These are phyloP conservation scores for Colletotrichum simmondsii DNA, from an alignment of 2,329 filamentous ascomycete genomes.

Conservation along the genomic window DNA sequence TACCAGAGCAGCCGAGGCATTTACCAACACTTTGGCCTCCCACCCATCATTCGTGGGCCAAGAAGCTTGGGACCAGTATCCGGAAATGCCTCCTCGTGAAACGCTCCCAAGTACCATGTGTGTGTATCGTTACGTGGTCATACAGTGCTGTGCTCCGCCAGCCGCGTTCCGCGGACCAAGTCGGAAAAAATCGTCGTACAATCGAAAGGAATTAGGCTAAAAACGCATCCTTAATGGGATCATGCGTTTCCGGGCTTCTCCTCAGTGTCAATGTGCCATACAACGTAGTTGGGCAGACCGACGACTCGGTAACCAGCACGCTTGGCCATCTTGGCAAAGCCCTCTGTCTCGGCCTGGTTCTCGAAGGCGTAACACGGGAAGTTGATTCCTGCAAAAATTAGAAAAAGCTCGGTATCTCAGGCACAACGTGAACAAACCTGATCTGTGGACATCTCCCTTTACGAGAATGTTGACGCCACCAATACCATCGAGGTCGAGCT, in stretches of 20 bases:
- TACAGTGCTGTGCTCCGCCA: conserved; percentile 34
- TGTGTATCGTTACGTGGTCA: conserved; percentile 34
- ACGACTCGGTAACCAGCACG: conserved; percentile 92
- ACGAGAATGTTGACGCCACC: conserved; percentile 98
- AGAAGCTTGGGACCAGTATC: conserved; percentile 24
- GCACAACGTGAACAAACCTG: conserved; percentile 68
- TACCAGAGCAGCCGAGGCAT: conserved; percentile 8
- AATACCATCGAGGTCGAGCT: conserved; percentile 93
- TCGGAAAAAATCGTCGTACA: conserved; percentile 33
- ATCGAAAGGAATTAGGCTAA: conserved; percentile 24
- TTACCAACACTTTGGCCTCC: conserved; percentile 12
- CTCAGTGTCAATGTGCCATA: conserved; percentile 98
- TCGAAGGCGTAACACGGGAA: conserved; percentile 97
- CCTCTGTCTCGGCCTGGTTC: conserved; percentile 98
- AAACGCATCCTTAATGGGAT: conserved; percentile 18
- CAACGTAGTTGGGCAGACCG: conserved; percentile 95
- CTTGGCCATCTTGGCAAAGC: conserved; percentile 99
- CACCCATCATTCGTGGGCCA: conserved; percentile 14
- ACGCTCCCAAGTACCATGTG: conserved; percentile 26
- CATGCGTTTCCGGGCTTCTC: conserved; percentile 88
- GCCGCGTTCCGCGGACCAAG: conserved; percentile 34
- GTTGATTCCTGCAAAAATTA: conserved; percentile 78
- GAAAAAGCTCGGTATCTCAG: no score
- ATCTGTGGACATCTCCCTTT: conserved; percentile 96
- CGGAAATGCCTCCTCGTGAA: conserved; percentile 23